Evolutionary conservation across 495 filamentous ascomycete species (phyloP).

Genomic region (Penicillium turbatum): DNA sequence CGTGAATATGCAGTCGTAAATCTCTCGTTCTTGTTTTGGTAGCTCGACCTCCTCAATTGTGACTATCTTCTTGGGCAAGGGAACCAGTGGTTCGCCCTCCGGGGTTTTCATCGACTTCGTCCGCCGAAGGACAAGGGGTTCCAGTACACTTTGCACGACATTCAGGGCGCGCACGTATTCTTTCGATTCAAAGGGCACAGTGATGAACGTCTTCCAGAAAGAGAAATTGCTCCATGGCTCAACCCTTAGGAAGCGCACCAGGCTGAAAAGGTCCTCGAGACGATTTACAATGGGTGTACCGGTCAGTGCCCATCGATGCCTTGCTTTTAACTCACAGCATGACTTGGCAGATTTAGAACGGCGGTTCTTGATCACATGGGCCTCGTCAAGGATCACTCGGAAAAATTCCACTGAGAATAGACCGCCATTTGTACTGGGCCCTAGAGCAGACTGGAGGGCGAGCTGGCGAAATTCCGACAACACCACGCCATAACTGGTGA

Average conservation of each 20-base stretch:
- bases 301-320: constrained; percentile 89
- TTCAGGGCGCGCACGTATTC: constrained; percentile 90
- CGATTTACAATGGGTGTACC: constrained; percentile 97
- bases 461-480: constrained; percentile 83
- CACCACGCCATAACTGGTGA: constrained; percentile 93
- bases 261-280: constrained; percentile 92
- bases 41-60: constrained; percentile 83
- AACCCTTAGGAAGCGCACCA: constrained; percentile 86
- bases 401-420: constrained; percentile 91
- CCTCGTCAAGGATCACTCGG: constrained; percentile 92
- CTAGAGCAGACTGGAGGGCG: constrained; percentile 46
- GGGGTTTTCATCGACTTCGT: constrained; percentile 99
- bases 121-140: constrained; percentile 88
- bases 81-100: constrained; percentile 78
- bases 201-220: constrained; percentile 99
- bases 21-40: constrained; percentile 75
- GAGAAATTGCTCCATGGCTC: constrained; percentile 98
- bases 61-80: constrained; percentile 74
- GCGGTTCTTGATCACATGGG: constrained; percentile 89
- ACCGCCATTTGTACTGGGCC: constrained; percentile 59
- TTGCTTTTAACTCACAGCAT: constrained; percentile 80
- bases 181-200: constrained; percentile 90
- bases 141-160: constrained; percentile 93
- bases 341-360: constrained; percentile 85
- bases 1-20: constrained; percentile 85